Conservation (phyloP, 441 rosid species). For the Gossypium gossypioides region DNA sequence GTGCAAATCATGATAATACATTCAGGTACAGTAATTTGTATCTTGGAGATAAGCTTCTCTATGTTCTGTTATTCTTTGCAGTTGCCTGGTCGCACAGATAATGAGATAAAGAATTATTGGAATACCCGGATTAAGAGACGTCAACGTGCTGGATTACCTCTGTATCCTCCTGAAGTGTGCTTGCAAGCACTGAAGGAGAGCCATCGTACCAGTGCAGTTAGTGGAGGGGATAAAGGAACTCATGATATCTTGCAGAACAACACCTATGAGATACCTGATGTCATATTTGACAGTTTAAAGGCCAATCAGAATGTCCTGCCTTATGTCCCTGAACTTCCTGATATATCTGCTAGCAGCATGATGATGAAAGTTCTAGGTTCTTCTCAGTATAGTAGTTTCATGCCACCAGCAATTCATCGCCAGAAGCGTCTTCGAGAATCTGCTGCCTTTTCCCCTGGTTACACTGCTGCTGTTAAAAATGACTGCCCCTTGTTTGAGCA, state of each 20-base stretch:
- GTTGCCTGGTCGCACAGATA: slow-evolving; percentile 98
- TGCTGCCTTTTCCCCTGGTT: slow-evolving; percentile 34
- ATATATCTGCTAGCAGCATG: slow-evolving; percentile 43
- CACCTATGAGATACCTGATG: slow-evolving; percentile 55
- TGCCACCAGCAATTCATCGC: slow-evolving; percentile 39
- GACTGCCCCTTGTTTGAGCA: slow-evolving; percentile 45
- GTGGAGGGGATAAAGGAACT: slow-evolving; percentile 38
- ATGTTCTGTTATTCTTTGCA: slow-evolving; percentile 21
- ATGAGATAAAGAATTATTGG: slow-evolving; percentile 99
- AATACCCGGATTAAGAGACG: slow-evolving; percentile 91
- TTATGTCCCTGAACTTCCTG: slow-evolving; percentile 53
- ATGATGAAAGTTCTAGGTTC: slow-evolving; percentile 54
- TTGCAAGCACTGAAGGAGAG: slow-evolving; percentile 52
- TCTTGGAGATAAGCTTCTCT: neutral
- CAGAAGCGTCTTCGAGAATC: slow-evolving; percentile 63
- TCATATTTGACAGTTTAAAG: slow-evolving; percentile 58
- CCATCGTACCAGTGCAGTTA: slow-evolving; percentile 25
- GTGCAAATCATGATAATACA: neutral
- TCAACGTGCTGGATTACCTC: slow-evolving; percentile 89
- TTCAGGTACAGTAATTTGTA: neutral
- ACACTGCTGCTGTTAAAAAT: slow-evolving; percentile 34
- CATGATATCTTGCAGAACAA: slow-evolving; percentile 46
- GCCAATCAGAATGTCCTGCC: slow-evolving; percentile 42
- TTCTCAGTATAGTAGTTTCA: slow-evolving; percentile 48
- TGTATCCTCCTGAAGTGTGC: slow-evolving; percentile 79